Conservation (phyloP, 2,329 filamentous ascomycete genomes). For the Mycosphaerelloides madeirae region DNA sequence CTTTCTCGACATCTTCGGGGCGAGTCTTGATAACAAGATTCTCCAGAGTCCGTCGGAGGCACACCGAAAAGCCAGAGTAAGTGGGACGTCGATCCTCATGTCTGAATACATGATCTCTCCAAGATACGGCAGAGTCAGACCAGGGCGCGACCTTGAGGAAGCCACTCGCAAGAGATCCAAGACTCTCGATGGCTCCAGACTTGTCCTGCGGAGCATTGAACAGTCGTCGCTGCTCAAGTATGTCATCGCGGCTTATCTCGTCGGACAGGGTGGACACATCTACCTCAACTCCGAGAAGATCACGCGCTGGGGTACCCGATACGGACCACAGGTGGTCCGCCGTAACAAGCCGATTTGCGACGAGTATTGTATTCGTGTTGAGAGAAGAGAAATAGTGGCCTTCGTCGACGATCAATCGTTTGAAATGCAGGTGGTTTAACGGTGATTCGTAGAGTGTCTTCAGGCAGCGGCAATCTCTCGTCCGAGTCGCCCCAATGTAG, state of each 20-base stretch:
- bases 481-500: conserved; percentile 43
- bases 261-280: conserved; percentile 43
- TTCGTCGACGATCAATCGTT: conserved; percentile 87
- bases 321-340: conserved; percentile 80
- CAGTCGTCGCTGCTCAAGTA: conserved; percentile 38
- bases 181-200: conserved; percentile 52
- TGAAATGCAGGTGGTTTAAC: conserved; percentile 70
- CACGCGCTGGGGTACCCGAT: conserved; percentile 81
- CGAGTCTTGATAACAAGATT: conserved; percentile 73
- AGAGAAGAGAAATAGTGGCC: conserved; percentile 77
- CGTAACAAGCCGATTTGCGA: conserved; percentile 49
- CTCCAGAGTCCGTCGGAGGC: conserved; percentile 66
- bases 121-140: conserved; percentile 63
- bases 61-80: conserved; percentile 57
- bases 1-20: conserved; percentile 61
- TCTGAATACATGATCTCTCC: conserved; percentile 64
- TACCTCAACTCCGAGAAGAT: conserved; percentile 70
- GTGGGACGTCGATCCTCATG: conserved; percentile 51
- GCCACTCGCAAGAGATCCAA: conserved; percentile 58
- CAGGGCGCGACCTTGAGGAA: conserved; percentile 77
- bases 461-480: conserved; percentile 43
- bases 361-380: conserved; percentile 53
- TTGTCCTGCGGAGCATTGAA: conserved; percentile 39
- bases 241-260: conserved; percentile 10
- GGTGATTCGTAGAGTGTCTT: conserved; percentile 53